Base-by-base conservation (phyloP, 306 rosid genomes). In the Cucurbita maxima region DNA sequence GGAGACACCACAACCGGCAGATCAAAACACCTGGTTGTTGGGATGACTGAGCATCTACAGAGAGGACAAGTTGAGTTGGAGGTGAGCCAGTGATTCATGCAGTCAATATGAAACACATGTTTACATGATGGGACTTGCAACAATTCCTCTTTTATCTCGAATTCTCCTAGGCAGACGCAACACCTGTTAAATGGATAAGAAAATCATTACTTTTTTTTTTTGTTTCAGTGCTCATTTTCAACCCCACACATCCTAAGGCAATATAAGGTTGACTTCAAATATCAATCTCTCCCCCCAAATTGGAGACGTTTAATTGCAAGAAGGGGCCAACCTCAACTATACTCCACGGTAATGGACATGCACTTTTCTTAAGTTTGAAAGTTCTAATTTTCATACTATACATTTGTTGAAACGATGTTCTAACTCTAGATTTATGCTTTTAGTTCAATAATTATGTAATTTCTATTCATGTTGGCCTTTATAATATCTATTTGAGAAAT, bases 111-210 rank as follows among this genome's bases (percentile, higher is more conserved):
- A 80, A 92, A 92, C 75, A 92, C 86, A 73, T 92, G 97, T 73
- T 82, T 87, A 88, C 97, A 92, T 41, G 77, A 73, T 36, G 85
- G 88, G 19, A 92, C 87, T 78, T 89, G 91, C 25, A 87, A 71
- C 66, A 92, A 60, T 78, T 92, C 96, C 80, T 92, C 96, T 76
- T 86, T 86, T 75, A 83, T 45, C 84, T 89, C 87, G 70, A 86
- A 92, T 38, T 92, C 96, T 74, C 94, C 94, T 58, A 92, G 76
- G 83, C 97, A 89, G 34, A 92, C 94, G 72, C 92, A 92, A 34
- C 97, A 92, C 76, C 97, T 89, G 91, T 34, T 2, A 30, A 61
- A 22, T 45, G 34, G 45, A 51, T 51, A 48, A 22, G 44, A 43
- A 41, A 63, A 10, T 63, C 18, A 41, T 63, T 41, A 36, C 8